These are phyloP conservation scores for Jacaranda mimosifolia DNA, from an alignment of 257 asterid genomes.

Conservation along the genomic window DNA sequence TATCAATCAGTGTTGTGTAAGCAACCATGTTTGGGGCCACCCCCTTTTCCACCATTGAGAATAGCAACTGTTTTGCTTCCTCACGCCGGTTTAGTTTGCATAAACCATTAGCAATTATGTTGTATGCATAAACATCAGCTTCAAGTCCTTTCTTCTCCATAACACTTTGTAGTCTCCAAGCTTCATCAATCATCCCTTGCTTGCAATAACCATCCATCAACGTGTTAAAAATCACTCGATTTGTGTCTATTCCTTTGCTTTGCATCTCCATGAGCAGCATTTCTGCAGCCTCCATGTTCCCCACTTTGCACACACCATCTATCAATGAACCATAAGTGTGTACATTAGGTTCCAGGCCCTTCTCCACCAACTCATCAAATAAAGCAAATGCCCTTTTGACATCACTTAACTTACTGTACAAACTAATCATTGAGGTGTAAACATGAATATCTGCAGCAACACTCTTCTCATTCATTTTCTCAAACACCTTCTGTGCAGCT, in stretches of 20 bases:
- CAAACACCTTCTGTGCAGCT: conserved; percentile 70
- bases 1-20: conserved; percentile 67
- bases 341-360: conserved; percentile 70
- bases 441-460: conserved; percentile 61
- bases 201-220: conserved; percentile 89
- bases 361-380: conserved; percentile 75
- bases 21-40: conserved; percentile 59
- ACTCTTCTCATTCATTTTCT: conserved; percentile 64
- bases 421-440: conserved; percentile 68
- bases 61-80: conserved; percentile 70
- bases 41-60: conserved; percentile 71
- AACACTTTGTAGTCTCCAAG: conserved; percentile 55
- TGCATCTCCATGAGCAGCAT: conserved; percentile 83
- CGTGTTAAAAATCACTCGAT: conserved; percentile 73
- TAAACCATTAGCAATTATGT: conserved; percentile 69
- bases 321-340: conserved; percentile 81
- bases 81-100: conserved; percentile 63
- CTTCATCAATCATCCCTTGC: conserved; percentile 83
- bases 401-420: conserved; percentile 56
- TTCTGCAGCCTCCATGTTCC: conserved; percentile 75
- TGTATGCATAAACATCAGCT: conserved; percentile 69
- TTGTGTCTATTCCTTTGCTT: conserved; percentile 65
- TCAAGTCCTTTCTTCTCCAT: conserved; percentile 84
- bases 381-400: conserved; percentile 64
- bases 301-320: conserved; percentile 71